Percentiles rank a stretch among this genome's conserved stretches.
These are phyloP conservation scores for Komagataea norvegica DNA, from an alignment of 1,139 yeast genomes.

Conservation along the genomic window DNA sequence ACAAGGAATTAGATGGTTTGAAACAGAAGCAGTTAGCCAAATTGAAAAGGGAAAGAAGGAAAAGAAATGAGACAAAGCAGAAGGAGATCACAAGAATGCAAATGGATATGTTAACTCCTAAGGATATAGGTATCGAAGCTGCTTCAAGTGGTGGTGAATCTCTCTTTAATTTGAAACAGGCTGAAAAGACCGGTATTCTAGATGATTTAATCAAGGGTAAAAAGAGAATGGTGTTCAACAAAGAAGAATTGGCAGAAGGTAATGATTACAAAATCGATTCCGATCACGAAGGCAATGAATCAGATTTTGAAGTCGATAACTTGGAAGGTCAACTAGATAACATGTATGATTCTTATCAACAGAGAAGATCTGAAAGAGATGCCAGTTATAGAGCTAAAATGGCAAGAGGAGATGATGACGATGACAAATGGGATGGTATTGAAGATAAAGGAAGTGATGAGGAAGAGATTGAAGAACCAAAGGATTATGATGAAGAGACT, in stretches of 20 bases:
- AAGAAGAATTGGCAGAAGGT: constrained; percentile 49
- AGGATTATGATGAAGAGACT: constrained; percentile 37
- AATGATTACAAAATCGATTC: constrained; percentile 47
- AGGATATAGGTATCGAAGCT: constrained; percentile 91
- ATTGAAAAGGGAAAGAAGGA: constrained; percentile 74
- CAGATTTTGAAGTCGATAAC: constrained; percentile 63
- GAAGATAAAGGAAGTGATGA: constrained; percentile 37
- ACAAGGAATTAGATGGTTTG: constrained; percentile 71
- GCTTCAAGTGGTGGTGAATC: constrained; percentile 78
- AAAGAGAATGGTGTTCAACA: constrained; percentile 65
- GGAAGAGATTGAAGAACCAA: constrained; percentile 35
- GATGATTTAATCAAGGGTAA: constrained; percentile 75
- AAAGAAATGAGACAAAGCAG: constrained; percentile 76
- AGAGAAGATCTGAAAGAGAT: constrained; percentile 70
- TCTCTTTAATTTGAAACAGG: constrained; percentile 73
- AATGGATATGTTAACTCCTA: constrained; percentile 92
- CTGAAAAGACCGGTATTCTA: constrained; percentile 81
- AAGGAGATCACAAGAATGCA: constrained; percentile 89
- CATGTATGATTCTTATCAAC: constrained; percentile 75
- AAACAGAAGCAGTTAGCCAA: constrained; percentile 67
- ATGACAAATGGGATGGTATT: constrained; percentile 88
- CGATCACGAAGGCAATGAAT: constrained; percentile 41
- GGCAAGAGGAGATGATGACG: constrained; percentile 76
- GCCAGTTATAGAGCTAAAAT: constrained; percentile 76
- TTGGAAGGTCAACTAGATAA: constrained; percentile 77